Base-by-base conservation (phyloP, 2,329 filamentous ascomycete genomes). In the Trichoderma guizhouense region DNA sequence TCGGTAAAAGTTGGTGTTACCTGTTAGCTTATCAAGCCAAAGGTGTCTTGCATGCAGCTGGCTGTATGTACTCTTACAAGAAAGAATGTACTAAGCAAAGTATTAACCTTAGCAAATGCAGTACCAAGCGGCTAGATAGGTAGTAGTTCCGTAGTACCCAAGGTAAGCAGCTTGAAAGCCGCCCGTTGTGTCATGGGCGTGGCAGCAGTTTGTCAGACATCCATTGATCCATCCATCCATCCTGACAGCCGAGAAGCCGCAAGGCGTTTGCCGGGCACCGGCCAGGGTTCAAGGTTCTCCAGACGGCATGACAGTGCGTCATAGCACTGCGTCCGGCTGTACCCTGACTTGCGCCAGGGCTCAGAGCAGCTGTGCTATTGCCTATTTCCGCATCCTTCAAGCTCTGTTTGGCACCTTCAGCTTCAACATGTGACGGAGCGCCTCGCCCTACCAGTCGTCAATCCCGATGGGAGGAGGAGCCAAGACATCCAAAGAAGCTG, bases 361-460 rank as follows among this genome's bases (percentile, higher is more conserved):
- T 53, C 47, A 53, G 47, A 53, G 21, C 47, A 53, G 47, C 47
- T 60, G 57, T 34, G 28, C 62, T 32, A 65, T 65, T 65, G 39
- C 62, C 62, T 66, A 66, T 66, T 66, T 36, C 63, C 63, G 63
- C 30, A 55, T 47, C 63, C 26, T n/a, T 32, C 62, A 64, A 64
- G 63, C 63, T 66, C 30, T 55, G 63, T 66, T 55, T 66, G 63
- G 63, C 63, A 55, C 63, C 47, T 66, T 66, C 64, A 68, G 64
- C 64, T 68, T 68, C 32, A 58, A 58, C 64, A 68, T 68, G 53
- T 68, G 64, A 57, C 36, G 15, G 63, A 28, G 24, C 51, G 57
- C 57, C 57, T 60, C 57, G 57, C 57, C 57, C n/a, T 34, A 30
- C 34, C 15, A 58, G 55, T 18, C 18, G 55, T n/a, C 14, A 30